Evolutionary conservation across 2,329 filamentous ascomycete genomes (phyloP).

Genomic region (Cladosporium sp.): DNA sequence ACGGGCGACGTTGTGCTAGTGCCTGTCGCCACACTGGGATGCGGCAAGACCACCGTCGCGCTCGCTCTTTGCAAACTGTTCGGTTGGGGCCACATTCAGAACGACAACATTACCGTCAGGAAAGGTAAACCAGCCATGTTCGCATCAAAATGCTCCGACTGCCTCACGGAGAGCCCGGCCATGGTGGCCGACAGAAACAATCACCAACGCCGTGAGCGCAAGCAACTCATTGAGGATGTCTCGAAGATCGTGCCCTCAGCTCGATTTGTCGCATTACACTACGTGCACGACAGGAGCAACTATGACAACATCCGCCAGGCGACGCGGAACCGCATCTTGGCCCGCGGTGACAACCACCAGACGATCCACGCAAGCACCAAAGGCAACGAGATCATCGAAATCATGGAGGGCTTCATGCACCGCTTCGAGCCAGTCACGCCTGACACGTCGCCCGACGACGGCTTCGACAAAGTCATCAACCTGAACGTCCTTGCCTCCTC

Average conservation of each 20-base stretch:
- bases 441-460: slow-evolving; percentile 63
- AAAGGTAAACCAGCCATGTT: slow-evolving; percentile 70
- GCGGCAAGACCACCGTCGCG: slow-evolving; percentile 91
- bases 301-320: slow-evolving; percentile 69
- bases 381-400: slow-evolving; percentile 69
- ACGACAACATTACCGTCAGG: slow-evolving; percentile 86
- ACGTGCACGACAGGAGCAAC: slow-evolving; percentile 64
- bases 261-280: slow-evolving; percentile 79
- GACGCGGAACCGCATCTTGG: slow-evolving; percentile 71
- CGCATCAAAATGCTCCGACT: slow-evolving; percentile 60
- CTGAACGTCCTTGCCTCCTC: slow-evolving; percentile 74
- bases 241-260: slow-evolving; percentile 54
- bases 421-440: slow-evolving; percentile 75
- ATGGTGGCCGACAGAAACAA: slow-evolving; percentile 95
- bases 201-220: slow-evolving; percentile 77
- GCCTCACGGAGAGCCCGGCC: slow-evolving; percentile 59
- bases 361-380: slow-evolving; percentile 84
- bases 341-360: slow-evolving; percentile 92
- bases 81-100: slow-evolving; percentile 87
- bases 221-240: slow-evolving; percentile 80
- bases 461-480: slow-evolving; percentile 79
- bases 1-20: slow-evolving; percentile 70
- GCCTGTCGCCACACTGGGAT: slow-evolving; percentile 88
- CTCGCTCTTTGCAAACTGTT: slow-evolving; percentile 77
- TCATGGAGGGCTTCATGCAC: slow-evolving; percentile 90